Evolutionary conservation across 2,329 filamentous ascomycete species (phyloP).

Genomic region (Bipolaris bicolor): DNA sequence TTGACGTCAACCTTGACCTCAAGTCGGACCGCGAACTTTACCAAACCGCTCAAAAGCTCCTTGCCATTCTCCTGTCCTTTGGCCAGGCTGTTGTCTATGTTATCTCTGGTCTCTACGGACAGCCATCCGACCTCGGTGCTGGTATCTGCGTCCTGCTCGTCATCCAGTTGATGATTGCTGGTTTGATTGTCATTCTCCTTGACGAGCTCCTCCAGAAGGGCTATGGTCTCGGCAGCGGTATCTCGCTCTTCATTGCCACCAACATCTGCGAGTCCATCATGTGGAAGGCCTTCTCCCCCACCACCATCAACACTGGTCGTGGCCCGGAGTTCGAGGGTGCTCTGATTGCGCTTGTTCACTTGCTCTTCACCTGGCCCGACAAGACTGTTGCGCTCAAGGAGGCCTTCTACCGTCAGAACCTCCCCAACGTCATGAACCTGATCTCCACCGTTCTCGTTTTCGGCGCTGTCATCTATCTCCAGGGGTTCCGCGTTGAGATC

Average conservation of each 20-base stretch:
- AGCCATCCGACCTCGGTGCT: conserved; percentile 93
- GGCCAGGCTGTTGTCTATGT: conserved; percentile 98
- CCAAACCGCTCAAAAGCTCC: conserved; percentile 95
- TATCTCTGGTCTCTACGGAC: conserved; percentile 91
- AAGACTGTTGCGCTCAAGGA: conserved; percentile 98
- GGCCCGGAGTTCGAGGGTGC: conserved; percentile 99
- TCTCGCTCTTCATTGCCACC: conserved; percentile 99
- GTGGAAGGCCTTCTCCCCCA: conserved; percentile 99
- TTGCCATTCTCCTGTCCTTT: conserved; percentile 93
- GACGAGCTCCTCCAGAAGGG: conserved; percentile 99
- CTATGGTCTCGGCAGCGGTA: conserved; percentile 96
- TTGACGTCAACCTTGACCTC: conserved; percentile 99
- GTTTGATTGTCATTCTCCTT: conserved; percentile 97
- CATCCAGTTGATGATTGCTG: conserved; percentile 95
- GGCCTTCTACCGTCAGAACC: conserved; percentile 99
- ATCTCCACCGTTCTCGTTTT: conserved; percentile 92
- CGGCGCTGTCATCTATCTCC: conserved; percentile 97
- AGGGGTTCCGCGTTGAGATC: conserved; percentile 99
- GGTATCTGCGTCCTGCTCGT: conserved; percentile 98
- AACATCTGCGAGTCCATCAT: conserved; percentile 99
- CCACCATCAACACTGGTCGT: conserved; percentile 98
- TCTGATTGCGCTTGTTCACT: conserved; percentile 96
- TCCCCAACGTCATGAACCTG: conserved; percentile 99
- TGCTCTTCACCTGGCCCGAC: conserved; percentile 98
- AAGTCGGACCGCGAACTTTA: conserved; percentile 99